Conservation (phyloP, 2,329 filamentous ascomycete genomes). For the Cladorrhinum sp. region DNA sequence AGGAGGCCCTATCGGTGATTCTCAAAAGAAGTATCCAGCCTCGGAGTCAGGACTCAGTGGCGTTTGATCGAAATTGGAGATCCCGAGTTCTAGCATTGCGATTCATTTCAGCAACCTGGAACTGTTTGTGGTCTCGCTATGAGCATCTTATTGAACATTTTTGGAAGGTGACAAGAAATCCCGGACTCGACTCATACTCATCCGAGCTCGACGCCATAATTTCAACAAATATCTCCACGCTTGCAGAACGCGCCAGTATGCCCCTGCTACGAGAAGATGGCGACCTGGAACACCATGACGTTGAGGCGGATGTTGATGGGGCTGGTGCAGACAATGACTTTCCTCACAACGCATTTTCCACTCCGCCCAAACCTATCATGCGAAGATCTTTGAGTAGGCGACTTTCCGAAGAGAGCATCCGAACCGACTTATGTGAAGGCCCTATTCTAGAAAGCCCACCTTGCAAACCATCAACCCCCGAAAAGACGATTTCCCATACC, state of each 20-base stretch:
- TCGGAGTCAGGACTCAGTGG: too few species aligned
- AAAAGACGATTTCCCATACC: slow-evolving; percentile 27
- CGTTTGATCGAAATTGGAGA: too few species aligned
- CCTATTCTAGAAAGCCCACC: slow-evolving; percentile 45
- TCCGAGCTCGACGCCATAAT: background rate
- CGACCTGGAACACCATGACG: background rate
- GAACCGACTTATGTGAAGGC: slow-evolving; percentile 60
- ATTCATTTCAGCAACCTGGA: background rate
- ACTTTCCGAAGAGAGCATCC: slow-evolving; percentile 59
- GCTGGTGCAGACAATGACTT: background rate
- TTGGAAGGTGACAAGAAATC: slow-evolving; percentile 1
- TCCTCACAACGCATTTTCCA: background rate
- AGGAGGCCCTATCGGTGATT: too few species aligned
- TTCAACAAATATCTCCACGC: background rate
- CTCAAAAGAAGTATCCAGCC: too few species aligned
- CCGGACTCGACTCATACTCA: slow-evolving; percentile 8
- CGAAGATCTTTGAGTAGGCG: slow-evolving; percentile 33
- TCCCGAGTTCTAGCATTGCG: too few species aligned
- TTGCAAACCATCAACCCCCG: slow-evolving; percentile 31
- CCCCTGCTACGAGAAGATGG: slow-evolving; percentile 5
- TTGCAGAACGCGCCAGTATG: background rate
- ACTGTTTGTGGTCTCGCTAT: background rate
- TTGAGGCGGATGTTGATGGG: background rate
- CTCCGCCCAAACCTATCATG: background rate
- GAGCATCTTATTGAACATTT: background rate